Conservation (phyloP, 805 yeast species). For the Metschnikowia vanudenii region DNA sequence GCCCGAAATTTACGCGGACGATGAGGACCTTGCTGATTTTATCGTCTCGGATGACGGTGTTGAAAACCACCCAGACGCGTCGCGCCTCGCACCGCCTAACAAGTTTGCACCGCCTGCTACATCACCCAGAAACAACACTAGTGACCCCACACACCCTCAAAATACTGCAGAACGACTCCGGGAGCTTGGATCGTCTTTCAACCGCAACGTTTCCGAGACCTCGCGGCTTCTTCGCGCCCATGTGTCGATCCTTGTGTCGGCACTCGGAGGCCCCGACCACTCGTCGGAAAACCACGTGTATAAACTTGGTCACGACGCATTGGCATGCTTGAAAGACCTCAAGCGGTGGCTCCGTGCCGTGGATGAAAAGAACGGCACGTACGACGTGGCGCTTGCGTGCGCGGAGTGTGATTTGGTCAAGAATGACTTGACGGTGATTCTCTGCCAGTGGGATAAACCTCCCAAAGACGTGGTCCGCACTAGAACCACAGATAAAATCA, state of each 20-base stretch:
- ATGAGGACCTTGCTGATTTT: slow-evolving; percentile 36
- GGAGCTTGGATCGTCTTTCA: slow-evolving; percentile 24
- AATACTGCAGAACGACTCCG: slow-evolving; percentile 3
- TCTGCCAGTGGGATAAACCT: slow-evolving; percentile 67
- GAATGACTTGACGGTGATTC: slow-evolving; percentile 71
- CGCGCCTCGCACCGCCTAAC: no score
- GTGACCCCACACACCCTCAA: no score
- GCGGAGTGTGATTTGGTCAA: slow-evolving; percentile 72
- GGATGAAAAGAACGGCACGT: slow-evolving; percentile 67
- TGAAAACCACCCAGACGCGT: no score
- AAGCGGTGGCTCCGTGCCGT: slow-evolving; percentile 84
- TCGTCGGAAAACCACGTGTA: slow-evolving; percentile 57
- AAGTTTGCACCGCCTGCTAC: no score
- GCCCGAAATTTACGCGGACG: slow-evolving; percentile 13
- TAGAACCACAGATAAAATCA: slow-evolving; percentile 52
- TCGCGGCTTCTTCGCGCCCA: slow-evolving; percentile 59
- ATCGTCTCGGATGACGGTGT: slow-evolving; percentile 33
- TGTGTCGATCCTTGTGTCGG: slow-evolving; percentile 77
- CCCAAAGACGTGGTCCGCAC: slow-evolving; percentile 23
- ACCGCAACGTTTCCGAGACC: slow-evolving; percentile 35
- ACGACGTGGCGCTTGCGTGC: slow-evolving; percentile 86
- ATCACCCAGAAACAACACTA: no score
- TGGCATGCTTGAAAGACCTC: slow-evolving; percentile 81
- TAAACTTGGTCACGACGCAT: slow-evolving; percentile 82
- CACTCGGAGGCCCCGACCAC: slow-evolving; percentile 87